These are phyloP conservation scores for Podospora didyma DNA, from an alignment of 495 filamentous ascomycete genomes.

Conservation along the genomic window DNA sequence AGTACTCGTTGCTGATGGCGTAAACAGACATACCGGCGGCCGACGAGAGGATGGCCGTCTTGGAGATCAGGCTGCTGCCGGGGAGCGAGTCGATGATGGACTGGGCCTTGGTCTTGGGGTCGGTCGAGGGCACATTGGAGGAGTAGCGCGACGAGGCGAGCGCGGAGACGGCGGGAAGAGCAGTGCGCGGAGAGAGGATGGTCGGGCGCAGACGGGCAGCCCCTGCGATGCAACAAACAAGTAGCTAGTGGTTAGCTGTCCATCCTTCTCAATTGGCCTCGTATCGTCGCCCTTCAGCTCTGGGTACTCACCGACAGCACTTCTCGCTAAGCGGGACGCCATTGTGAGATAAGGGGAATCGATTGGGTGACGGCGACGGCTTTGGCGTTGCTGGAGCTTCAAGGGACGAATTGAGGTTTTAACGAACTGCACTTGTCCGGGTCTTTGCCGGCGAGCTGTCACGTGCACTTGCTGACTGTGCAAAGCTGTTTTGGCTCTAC, in stretches of 20 bases:
- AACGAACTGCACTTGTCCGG: constrained; percentile 33
- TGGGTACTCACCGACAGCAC: constrained; percentile 75
- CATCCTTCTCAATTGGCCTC: constrained; percentile 19
- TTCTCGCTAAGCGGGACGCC: constrained; percentile 92
- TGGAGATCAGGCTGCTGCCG: constrained; percentile 80
- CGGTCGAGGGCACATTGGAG: constrained; percentile 74
- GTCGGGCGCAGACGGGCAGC: constrained; percentile 82
- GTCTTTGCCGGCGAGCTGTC: constrained; percentile 26
- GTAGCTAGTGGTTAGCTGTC: constrained; percentile 2
- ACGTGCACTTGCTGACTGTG: constrained; percentile 23
- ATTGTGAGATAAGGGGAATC: constrained; percentile 64
- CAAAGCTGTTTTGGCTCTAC: background rate
- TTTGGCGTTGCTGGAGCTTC: constrained; percentile 36
- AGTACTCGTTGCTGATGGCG: constrained; percentile 98
- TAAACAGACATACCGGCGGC: constrained; percentile 85
- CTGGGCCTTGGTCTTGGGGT: constrained; percentile 91
- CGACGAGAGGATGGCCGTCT: constrained; percentile 93
- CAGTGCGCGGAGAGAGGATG: constrained; percentile 54
- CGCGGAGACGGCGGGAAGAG: constrained; percentile 66
- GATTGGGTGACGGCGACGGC: constrained; percentile 22
- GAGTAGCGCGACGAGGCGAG: constrained; percentile 59
- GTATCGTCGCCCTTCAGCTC: constrained; percentile 1
- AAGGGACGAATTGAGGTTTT: constrained; percentile 48
- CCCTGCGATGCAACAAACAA: constrained; percentile 59
- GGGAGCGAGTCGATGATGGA: constrained; percentile 88